Base-by-base conservation (phyloP, 1,284 basidiomycete genomes). In the Leccinum griseonigrum region DNA sequence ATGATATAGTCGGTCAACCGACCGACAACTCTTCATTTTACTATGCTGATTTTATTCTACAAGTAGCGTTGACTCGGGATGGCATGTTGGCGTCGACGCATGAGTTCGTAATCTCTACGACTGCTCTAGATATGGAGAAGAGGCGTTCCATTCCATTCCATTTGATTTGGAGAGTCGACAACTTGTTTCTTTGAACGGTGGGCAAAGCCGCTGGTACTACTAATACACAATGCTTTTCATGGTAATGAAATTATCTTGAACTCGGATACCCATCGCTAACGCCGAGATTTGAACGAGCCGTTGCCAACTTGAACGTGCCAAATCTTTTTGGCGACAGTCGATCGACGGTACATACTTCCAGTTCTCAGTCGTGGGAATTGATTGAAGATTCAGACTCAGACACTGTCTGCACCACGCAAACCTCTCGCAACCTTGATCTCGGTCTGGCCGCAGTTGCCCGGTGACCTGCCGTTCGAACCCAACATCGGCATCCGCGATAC, bases 401-500 rank as follows among this genome's bases (percentile, higher is more conserved):
- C n/a, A n/a, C 94, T 0, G 94, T 94, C 78, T 97, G 56, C 92
- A 95, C 71, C 57, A 64, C 0, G 74, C 75, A 54, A 70, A 84
- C 51, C 82, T 85, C 0, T 79, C 81, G 14, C 80, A 76, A 26
- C 91, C 92, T 2, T 95, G 97, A n/a, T n/a, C n/a, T n/a, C n/a
- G n/a, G n/a, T n/a, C 0, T 99, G 97, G 99, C 97, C 2, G 97
- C 97, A 0, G 97, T 99, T 1, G 83, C 89, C 10, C 88, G n/a
- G n/a, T n/a, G n/a, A 90, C 61, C 83, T 96, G 53, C 94, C 94
- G 3, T 99, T 96, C 74, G 91, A 95, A 63, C 88, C 97, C 32
- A 98, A 99, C 73, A 98, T 99, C 64, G 97, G 99, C 75, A 98
- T 99, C 61, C 81, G 97, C 61, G 97, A 99, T 75, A 99, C 97